Conservation (phyloP, 345 rosid species). For the Gossypium raimondii region DNA sequence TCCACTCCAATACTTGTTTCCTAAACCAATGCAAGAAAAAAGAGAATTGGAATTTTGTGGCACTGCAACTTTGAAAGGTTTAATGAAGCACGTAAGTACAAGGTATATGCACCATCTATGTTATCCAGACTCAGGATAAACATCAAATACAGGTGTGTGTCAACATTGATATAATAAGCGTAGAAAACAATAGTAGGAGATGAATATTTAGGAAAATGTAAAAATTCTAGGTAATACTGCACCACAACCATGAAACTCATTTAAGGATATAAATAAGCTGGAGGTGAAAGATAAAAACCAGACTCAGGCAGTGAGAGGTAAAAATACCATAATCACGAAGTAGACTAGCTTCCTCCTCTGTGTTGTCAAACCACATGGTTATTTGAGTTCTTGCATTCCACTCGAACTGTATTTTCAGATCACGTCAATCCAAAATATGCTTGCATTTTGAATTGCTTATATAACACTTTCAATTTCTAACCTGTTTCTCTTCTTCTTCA, state of each 20-base stretch:
- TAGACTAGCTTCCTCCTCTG: slow-evolving; percentile 61
- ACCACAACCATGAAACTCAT: not conserved
- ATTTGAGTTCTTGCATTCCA: slow-evolving; percentile 79
- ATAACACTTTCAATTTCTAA: slow-evolving; percentile 14
- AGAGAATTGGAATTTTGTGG: not conserved
- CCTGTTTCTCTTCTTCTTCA: slow-evolving; percentile 48
- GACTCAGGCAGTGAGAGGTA: not conserved
- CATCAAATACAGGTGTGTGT: not conserved
- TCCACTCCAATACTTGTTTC: slow-evolving; percentile 76
- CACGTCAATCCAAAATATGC: not conserved
- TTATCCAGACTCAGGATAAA: not conserved
- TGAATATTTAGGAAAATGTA: not conserved
- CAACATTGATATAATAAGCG: not conserved
- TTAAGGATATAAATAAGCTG: not conserved
- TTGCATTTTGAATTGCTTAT: not conserved
- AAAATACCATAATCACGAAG: slow-evolving; percentile 57
- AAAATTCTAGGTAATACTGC: not conserved
- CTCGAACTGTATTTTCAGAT: slow-evolving; percentile 42
- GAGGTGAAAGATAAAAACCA: not conserved
- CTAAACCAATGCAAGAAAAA: slow-evolving; percentile 24
- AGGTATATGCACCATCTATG: not conserved
- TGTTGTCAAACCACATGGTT: slow-evolving; percentile 80
- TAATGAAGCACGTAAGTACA: not conserved
- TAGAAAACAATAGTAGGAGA: not conserved
- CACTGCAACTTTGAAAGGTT: not conserved